Conservation (phyloP, 2,329 filamentous ascomycete genomes). For the Pseudogymnoascus sp. region DNA sequence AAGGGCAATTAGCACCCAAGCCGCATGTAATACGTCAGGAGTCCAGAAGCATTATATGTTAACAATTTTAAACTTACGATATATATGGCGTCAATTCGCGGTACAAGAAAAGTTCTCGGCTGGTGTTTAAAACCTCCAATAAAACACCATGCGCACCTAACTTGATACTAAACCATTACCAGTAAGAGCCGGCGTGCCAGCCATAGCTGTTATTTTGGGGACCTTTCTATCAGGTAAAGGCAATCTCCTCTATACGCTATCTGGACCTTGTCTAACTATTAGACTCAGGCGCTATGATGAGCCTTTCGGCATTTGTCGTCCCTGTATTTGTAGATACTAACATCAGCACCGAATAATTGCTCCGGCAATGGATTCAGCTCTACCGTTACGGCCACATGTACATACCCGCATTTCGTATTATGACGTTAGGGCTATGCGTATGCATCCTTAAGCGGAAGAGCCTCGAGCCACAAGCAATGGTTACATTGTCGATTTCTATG, state of each 20-base stretch:
- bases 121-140: neutral
- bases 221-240: slow-evolving; percentile 11
- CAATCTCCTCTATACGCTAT: neutral
- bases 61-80: neutral
- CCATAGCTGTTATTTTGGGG: slow-evolving; percentile 2
- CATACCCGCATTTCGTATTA: slow-evolving; percentile 30
- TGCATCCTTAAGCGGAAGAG: slow-evolving; percentile 13
- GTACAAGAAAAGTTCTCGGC: neutral
- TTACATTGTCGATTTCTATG: slow-evolving; percentile 28
- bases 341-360: slow-evolving; percentile 23
- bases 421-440: slow-evolving; percentile 24
- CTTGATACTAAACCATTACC: neutral
- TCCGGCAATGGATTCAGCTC: slow-evolving; percentile 30
- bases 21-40: neutral
- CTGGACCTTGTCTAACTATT: neutral
- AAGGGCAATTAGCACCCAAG: neutral
- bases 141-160: neutral
- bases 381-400: slow-evolving; percentile 32
- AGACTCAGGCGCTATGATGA: slow-evolving; percentile 25
- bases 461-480: slow-evolving; percentile 16
- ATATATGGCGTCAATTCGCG: neutral
- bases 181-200: neutral
- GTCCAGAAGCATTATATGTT: neutral
- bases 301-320: slow-evolving; percentile 27
- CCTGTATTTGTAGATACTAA: slow-evolving; percentile 32